Percentiles rank a stretch among this genome's conserved stretches.
Conservation (phyloP, 805 yeast species). For the Saccharomycopsis babjevae region DNA sequence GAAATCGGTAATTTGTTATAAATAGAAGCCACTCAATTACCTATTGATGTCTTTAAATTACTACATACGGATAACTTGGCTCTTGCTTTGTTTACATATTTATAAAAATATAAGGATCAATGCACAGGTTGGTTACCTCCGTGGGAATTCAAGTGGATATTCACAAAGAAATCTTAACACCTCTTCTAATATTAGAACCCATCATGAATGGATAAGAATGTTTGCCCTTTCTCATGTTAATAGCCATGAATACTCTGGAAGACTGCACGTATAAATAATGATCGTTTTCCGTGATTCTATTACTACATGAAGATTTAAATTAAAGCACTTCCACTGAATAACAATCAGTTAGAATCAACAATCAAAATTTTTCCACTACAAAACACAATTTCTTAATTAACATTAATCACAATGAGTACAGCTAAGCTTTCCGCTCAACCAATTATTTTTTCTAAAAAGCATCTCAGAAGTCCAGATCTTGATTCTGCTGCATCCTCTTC, state of each 20-base stretch:
- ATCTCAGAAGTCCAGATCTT: slow-evolving; percentile 1
- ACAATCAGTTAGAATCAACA: neutral
- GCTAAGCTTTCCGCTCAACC: neutral
- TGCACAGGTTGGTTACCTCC: neutral
- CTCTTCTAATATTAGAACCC: neutral
- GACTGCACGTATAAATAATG: neutral
- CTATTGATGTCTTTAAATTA: neutral
- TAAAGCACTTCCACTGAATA: too few species aligned
- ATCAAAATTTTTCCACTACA: neutral
- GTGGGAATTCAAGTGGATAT: neutral
- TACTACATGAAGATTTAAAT: neutral
- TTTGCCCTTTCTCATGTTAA: neutral
- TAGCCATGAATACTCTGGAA: neutral
- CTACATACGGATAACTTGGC: neutral
- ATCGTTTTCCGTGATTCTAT: neutral
- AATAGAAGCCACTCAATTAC: neutral
- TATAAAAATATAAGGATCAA: neutral
- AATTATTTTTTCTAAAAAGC: neutral
- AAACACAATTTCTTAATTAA: neutral
- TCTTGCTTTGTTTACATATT: neutral
- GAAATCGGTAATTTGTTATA: neutral
- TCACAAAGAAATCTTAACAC: neutral
- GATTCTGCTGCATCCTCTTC: neutral
- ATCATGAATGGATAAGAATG: neutral
- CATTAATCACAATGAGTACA: neutral